These are phyloP conservation scores for Microbotryum saponariae DNA, from an alignment of 1,284 basidiomycete genomes.

Conservation along the genomic window DNA sequence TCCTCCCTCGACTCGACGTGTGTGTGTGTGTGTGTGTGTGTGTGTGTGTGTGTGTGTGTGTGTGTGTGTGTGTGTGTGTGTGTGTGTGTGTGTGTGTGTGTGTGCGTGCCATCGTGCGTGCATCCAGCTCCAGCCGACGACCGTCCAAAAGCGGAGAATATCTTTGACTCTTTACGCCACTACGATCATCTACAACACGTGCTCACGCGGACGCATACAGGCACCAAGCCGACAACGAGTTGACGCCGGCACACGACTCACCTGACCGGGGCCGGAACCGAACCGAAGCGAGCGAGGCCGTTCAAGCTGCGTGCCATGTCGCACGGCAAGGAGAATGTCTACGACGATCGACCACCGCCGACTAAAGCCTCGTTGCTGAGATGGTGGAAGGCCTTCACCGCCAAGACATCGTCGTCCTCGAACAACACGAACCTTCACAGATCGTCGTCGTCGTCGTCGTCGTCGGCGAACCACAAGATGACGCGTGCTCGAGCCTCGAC, in stretches of 20 bases:
- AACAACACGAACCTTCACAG: background rate
- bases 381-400: constrained; percentile 35
- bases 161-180: too few relatives aligned
- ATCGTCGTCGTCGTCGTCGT: background rate
- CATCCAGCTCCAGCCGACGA: too few relatives aligned
- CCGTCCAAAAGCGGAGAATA: too few relatives aligned
- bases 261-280: background rate
- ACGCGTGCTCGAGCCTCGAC: background rate
- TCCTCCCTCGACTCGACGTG: too few relatives aligned
- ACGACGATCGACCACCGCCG: constrained; percentile 20
- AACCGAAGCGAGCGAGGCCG: background rate
- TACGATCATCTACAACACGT: too few relatives aligned
- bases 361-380: constrained; percentile 24
- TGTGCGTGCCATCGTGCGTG: too few relatives aligned
- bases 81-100: too few relatives aligned
- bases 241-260: background rate
- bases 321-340: constrained; percentile 4
- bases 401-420: background rate
- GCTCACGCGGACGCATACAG: too few relatives aligned
- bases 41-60: too few relatives aligned
- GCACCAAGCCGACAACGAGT: background rate
- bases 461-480: background rate
- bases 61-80: too few relatives aligned
- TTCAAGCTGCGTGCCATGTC: background rate
- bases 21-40: too few relatives aligned